Evolutionary conservation across 768 basidiomycete species (phyloP).

Genomic region (Phlebiopsis gigantea): DNA sequence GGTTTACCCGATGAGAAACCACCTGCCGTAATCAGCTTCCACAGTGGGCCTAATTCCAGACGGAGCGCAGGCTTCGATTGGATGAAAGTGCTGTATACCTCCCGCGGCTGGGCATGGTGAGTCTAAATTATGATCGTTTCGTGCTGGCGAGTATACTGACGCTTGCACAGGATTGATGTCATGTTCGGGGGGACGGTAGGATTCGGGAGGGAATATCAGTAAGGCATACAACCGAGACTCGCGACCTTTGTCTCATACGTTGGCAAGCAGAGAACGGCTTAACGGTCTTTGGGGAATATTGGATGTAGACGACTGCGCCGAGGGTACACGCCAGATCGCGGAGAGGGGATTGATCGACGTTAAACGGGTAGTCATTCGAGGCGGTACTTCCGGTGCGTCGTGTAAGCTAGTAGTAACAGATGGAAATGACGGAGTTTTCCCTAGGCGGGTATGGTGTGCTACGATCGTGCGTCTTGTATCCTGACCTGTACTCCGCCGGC

Average conservation of each 20-base stretch:
- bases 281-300: background rate
- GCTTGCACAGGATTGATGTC: background rate
- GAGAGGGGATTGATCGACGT: background rate
- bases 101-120: constrained; percentile 1
- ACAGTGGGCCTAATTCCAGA: background rate
- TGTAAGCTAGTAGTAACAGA: background rate
- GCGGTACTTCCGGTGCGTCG: background rate
- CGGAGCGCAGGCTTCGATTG: background rate
- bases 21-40: background rate
- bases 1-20: background rate
- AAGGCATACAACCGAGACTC: background rate
- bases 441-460: background rate
- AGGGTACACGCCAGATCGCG: background rate
- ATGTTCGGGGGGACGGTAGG: background rate
- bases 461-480: background rate
- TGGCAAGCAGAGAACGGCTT: background rate
- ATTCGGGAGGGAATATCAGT: constrained; percentile 1
- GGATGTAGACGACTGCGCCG: background rate
- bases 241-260: background rate
- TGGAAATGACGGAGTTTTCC: background rate
- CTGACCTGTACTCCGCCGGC: background rate
- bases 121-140: background rate
- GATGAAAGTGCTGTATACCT: background rate
- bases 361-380: background rate
- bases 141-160: background rate